A percentile compares a stretch with the other conserved stretches of the same genome.
These are phyloP conservation scores for Wickerhamomyces canadensis DNA, from an alignment of 805 yeast genomes.

Conservation along the genomic window DNA sequence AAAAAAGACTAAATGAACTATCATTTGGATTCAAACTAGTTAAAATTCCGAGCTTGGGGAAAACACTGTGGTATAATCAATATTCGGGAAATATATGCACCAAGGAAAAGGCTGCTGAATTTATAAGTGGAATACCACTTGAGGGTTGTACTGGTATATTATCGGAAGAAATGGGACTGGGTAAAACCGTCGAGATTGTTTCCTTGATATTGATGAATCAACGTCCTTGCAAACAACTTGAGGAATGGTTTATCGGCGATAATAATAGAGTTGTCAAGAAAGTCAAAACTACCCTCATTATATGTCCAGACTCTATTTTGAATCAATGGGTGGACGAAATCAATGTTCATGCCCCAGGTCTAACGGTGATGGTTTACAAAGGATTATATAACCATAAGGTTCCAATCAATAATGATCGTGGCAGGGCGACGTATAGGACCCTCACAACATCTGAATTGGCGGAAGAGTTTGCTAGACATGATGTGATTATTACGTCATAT, in stretches of 20 bases:
- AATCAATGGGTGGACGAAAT: slow-evolving; percentile 86
- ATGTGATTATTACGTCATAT: slow-evolving; percentile 79
- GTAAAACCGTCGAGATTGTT: slow-evolving; percentile 85
- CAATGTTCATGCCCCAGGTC: slow-evolving; percentile 47
- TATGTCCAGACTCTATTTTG: slow-evolving; percentile 80
- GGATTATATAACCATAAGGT: slow-evolving; percentile 35
- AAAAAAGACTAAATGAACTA: slow-evolving; percentile 32
- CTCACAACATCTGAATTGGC: slow-evolving; percentile 36
- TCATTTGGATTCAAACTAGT: slow-evolving; percentile 50
- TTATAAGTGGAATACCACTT: slow-evolving; percentile 21
- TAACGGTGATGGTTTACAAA: slow-evolving; percentile 57
- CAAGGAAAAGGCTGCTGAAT: slow-evolving; percentile 25
- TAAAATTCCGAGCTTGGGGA: not conserved
- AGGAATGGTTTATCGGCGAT: slow-evolving; percentile 4
- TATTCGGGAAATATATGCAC: slow-evolving; percentile 44
- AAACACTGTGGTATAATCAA: slow-evolving; percentile 40
- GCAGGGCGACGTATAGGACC: slow-evolving; percentile 27
- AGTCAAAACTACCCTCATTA: slow-evolving; percentile 69
- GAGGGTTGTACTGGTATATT: slow-evolving; percentile 46
- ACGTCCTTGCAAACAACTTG: slow-evolving; percentile 31
- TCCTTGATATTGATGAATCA: slow-evolving; percentile 59
- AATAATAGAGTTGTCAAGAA: slow-evolving; percentile 26
- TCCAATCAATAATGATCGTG: not conserved
- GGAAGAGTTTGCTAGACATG: slow-evolving; percentile 52
- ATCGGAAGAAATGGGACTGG: slow-evolving; percentile 97